A percentile compares a stretch with the other conserved stretches of the same genome.
phyloP scores from a whole-genome alignment of 2,329 filamentous ascomycete genomes.

The Erysiphe pulchra region DNA sequence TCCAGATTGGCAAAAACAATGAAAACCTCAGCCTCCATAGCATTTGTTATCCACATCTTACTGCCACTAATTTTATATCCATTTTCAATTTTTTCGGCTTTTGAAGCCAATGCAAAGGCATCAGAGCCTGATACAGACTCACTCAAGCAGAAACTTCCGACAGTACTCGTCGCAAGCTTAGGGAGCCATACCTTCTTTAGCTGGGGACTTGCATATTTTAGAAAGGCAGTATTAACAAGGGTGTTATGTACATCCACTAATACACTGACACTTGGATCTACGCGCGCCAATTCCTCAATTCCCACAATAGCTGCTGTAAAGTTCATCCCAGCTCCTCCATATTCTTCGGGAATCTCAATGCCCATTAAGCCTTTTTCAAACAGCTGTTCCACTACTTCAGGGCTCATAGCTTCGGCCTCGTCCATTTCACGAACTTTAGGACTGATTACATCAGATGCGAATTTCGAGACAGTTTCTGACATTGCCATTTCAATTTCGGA shows the following conservation, averaged over 20 bases:
- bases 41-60: constrained; percentile 99
- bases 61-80: constrained; percentile 73
- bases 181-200: constrained; percentile 73
- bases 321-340: constrained; percentile 92
- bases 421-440: constrained; percentile 95
- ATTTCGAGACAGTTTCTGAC: constrained; percentile 73
- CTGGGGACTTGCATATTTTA: constrained; percentile 58
- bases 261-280: constrained; percentile 86
- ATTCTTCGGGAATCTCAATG: constrained; percentile 92
- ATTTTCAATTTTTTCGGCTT: constrained; percentile 55
- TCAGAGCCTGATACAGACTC: constrained; percentile 86
- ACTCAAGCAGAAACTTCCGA: constrained; percentile 74
- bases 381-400: constrained; percentile 61
- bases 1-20: constrained; percentile 96
- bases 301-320: constrained; percentile 90
- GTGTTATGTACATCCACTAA: constrained; percentile 97
- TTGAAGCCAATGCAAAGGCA: constrained; percentile 83
- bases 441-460: constrained; percentile 66
- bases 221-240: constrained; percentile 74
- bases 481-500: constrained; percentile 78
- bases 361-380: constrained; percentile 98
- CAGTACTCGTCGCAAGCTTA: constrained; percentile 67
- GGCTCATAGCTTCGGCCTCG: constrained; percentile 85
- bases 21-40: constrained; percentile 79
- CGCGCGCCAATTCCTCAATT: constrained; percentile 84